Evolutionary conservation across 768 basidiomycete genomes (phyloP).

Genomic region (Harrya chromipes): DNA sequence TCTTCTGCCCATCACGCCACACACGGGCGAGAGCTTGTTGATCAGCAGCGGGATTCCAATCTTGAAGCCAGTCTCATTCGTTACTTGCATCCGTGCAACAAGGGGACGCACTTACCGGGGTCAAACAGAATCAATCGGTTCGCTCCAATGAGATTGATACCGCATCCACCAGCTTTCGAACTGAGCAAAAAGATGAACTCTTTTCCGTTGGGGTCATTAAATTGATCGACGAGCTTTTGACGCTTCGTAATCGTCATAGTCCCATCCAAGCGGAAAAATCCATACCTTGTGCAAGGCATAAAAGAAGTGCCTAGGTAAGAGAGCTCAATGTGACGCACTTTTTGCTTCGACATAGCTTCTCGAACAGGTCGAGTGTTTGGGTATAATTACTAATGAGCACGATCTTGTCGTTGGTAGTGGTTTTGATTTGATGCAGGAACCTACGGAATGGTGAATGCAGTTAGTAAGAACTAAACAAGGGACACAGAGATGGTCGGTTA

Average conservation of each 20-base stretch:
- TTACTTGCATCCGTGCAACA: background rate
- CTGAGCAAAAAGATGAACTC: slow-evolving; percentile 94
- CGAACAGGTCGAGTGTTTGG: slow-evolving; percentile 91
- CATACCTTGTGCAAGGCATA: slow-evolving; percentile 57
- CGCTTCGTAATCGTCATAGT: slow-evolving; percentile 89
- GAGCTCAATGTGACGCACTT: slow-evolving; percentile 47
- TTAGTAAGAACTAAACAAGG: background rate
- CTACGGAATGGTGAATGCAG: slow-evolving; percentile 36
- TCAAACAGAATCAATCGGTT: slow-evolving; percentile 95
- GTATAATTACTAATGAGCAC: slow-evolving; percentile 97
- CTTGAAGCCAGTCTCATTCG: slow-evolving; percentile 36
- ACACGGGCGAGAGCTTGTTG: slow-evolving; percentile 98
- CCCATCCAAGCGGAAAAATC: slow-evolving; percentile 91
- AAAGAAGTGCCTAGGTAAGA: background rate
- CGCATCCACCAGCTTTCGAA: slow-evolving; percentile 94
- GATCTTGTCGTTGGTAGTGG: slow-evolving; percentile 88
- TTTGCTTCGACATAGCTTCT: slow-evolving; percentile 81
- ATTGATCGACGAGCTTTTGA: slow-evolving; percentile 94
- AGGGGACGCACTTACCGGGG: slow-evolving; percentile 56
- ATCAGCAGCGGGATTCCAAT: slow-evolving; percentile 98
- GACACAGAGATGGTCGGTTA: slow-evolving; percentile 29
- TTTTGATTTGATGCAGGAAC: slow-evolving; percentile 80
- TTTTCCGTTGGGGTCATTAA: slow-evolving; percentile 89
- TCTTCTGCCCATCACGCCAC: slow-evolving; percentile 99
- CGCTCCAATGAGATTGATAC: slow-evolving; percentile 95